These are phyloP conservation scores for Incumbomyces delicatus DNA, from an alignment of 2,329 filamentous ascomycete genomes.

Conservation along the genomic window DNA sequence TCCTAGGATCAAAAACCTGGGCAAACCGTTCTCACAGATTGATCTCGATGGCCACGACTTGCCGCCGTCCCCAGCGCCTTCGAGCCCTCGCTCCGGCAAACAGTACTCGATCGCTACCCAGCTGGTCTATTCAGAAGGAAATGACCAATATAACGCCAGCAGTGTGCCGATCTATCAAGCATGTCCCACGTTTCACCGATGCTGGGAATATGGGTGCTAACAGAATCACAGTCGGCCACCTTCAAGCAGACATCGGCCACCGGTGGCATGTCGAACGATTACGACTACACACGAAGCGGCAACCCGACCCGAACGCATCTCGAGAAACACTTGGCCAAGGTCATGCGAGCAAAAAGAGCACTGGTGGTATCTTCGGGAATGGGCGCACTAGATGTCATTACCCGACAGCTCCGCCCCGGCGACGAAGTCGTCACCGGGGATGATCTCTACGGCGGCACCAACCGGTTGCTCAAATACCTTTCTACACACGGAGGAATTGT, in stretches of 20 bases:
- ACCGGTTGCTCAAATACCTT: conserved; percentile 86
- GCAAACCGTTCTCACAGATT: conserved; percentile 50
- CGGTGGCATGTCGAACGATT: conserved; percentile 71
- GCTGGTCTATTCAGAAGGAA: conserved; percentile 89
- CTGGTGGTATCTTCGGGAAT: conserved; percentile 94
- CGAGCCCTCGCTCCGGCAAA: conserved; percentile 73
- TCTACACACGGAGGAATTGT: conserved; percentile 81
- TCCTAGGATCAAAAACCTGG: conserved; percentile 25
- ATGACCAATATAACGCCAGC: conserved; percentile 93
- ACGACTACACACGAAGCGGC: conserved; percentile 96
- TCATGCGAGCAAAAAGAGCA: conserved; percentile 89
- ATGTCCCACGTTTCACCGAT: conserved; percentile 9
- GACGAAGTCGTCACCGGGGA: conserved; percentile 97
- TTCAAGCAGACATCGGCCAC: conserved; percentile 74
- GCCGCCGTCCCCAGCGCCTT: conserved; percentile 85
- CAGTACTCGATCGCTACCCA: conserved; percentile 93
- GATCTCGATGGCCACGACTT: conserved; percentile 77
- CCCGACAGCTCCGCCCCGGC: conserved; percentile 75
- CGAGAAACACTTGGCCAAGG: conserved; percentile 94
- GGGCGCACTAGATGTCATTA: conserved; percentile 95
- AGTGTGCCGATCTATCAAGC: conserved; percentile 94
- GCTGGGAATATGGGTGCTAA: no score
- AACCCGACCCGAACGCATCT: conserved; percentile 95
- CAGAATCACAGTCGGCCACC: conserved; percentile 63
- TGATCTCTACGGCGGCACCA: conserved; percentile 91